Base-by-base conservation (phyloP, 2,329 filamentous ascomycete species). In the Apiospora pterosperma region DNA sequence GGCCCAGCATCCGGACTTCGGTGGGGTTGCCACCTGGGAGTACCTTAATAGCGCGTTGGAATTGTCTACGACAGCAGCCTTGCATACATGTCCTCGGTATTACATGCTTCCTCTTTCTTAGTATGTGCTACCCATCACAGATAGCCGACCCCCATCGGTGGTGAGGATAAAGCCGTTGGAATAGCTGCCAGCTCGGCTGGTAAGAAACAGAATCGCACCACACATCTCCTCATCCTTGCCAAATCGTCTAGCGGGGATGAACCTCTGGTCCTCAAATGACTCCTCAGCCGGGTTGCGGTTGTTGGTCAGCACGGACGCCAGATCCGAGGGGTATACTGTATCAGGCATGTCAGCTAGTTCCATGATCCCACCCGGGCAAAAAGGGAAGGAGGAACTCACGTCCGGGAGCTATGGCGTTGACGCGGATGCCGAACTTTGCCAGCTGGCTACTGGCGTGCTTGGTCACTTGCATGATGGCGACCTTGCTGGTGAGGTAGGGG, bases 171-270 rank as follows among this genome's bases (percentile, higher is more conserved):
- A 42, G 2, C 73, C 72, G 44, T 74, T 75, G 59, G 68, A 72
- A 59, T 65, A 75, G 52, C 71, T 66, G 8, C 73, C 72, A 19
- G 73, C 72, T 36, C 69, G 69, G 41, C 72, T 71, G 1, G 71
- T 71, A 14, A 75, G 65, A 61, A 73, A 74, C 4, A 75, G 66
- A 5, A 71, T 52, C 6, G 66, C 67, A 2, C 74, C 73, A 6
- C 66, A 69, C 71, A 74, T 75, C 23, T 75, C 73, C 63, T 75
- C 71, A 7, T 72, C 69, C 3, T 65, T 64, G 28, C 73, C 73
- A 25, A 71, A 73, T 7, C 71, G 71, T 6, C 69, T 67, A 8
- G 69, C 69, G 1, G 73, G 71, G 36, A 75, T 74, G 39, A 68
- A 74, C 6, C 11, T 59, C 2, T 31, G 55, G 16, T 74, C 63